phyloP scores from a whole-genome alignment of 129 eudicot genomes.

The Centrapalus pauciflorus region DNA sequence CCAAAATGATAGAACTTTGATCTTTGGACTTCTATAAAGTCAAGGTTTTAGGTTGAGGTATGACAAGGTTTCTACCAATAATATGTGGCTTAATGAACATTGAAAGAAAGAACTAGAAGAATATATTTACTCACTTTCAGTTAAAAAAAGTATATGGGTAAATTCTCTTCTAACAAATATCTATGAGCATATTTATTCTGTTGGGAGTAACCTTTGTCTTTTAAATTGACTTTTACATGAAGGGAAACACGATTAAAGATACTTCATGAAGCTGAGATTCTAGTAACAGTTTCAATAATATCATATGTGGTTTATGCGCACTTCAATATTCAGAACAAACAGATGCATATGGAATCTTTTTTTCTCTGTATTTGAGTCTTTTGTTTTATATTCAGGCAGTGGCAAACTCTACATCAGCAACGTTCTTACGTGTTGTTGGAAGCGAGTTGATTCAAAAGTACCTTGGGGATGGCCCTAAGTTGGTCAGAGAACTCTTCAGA shows the following conservation, averaged over 20 bases:
- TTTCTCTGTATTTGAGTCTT: neutral
- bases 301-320: neutral
- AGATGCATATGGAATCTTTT: neutral
- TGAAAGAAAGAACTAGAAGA: neutral
- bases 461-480: constrained; percentile 92
- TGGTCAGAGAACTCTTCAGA: constrained; percentile 92
- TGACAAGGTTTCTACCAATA: neutral
- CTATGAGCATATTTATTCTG: too few species aligned
- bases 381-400: constrained; percentile 57
- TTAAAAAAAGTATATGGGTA: too few species aligned
- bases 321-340: neutral
- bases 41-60: neutral
- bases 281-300: neutral
- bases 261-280: neutral
- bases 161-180: too few species aligned
- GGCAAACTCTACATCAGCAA: constrained; percentile 94
- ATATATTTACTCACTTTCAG: too few species aligned
- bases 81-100: neutral
- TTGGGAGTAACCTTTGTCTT: neutral
- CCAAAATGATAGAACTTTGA: too few species aligned
- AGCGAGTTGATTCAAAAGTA: constrained; percentile 94
- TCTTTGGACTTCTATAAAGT: neutral
- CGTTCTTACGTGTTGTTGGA: constrained; percentile 95
- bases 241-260: too few species aligned
- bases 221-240: too few species aligned